Evolutionary conservation across 495 filamentous ascomycete species (phyloP), one percentile per base, ranked within the genome.

Genomic region (Chaetomium fimeti): DNA sequence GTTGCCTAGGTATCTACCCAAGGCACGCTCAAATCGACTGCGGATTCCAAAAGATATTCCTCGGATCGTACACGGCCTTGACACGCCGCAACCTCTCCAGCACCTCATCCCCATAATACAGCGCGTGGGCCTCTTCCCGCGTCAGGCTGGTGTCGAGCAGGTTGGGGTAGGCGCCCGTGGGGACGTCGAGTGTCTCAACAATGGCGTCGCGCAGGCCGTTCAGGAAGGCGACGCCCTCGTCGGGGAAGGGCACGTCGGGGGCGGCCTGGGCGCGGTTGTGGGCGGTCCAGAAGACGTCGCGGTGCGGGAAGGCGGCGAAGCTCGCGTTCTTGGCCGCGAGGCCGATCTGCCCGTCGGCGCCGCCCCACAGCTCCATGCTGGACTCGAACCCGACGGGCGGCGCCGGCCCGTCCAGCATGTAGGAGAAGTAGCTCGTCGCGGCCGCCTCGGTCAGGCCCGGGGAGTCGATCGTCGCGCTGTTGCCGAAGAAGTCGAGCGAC

Each of bases 351-450:
- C 57, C 57, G 58, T 63, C 68, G 3, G 68, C 64, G 11, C 68
- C 65, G 12, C 68, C 68, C 48, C 66, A 67, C n/a, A 69, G 57
- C 27, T 65, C 60, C 51, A 67, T 67, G 53, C 64, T 67, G 27
- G 65, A 57, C 38, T 64, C 56, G 60, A 57, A 67, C 11, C 20
- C 16, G 3, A 67, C 61, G 16, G 64, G 68, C 8, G 61, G 36
- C 52, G 47, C 29, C 9, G n/a, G 11, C 2, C 68, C 48, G 0
- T 56, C 25, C n/a, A 67, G 25, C 8, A 67, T 15, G 20, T 61
- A 64, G 29, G 20, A 15, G 38, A 67, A 67, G 55, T 61, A 69
- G 13, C 20, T 42, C 11, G 12, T 22, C 18, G 65, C 13, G 5
- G 68, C 43, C 28, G 45, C 45, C 9, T 60, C 40, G 1, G 13